Percentiles rank a stretch among this genome's conserved stretches.
phyloP scores from a whole-genome alignment of 2,329 filamentous ascomycete species.

The Sporothrix inflata region DNA sequence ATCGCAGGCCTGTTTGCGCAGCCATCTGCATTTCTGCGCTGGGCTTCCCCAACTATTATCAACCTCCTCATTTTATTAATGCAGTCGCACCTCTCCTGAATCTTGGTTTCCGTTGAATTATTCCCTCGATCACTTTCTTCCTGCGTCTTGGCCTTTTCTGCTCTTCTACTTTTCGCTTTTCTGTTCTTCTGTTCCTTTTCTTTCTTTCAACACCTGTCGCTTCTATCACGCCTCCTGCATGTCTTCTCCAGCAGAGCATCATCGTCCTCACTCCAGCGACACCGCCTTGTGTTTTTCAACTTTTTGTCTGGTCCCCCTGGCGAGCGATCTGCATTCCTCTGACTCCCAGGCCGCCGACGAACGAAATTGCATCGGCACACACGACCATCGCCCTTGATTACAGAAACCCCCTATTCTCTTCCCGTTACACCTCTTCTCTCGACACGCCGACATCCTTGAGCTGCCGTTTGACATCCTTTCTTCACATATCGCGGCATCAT shows the following conservation, averaged over 20 bases:
- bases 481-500: constrained; percentile 30
- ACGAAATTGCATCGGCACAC: constrained; percentile 5
- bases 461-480: not conserved
- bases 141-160: constrained; percentile 17
- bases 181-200: not conserved
- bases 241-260: constrained; percentile 4
- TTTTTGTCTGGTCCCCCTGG: not conserved
- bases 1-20: constrained; percentile 24
- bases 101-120: not conserved
- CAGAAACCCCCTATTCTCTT: not conserved
- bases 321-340: constrained; percentile 20
- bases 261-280: not conserved
- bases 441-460: not conserved
- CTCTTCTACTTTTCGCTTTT: not conserved
- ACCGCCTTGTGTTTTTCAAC: constrained; percentile 2
- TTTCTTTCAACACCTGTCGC: not conserved
- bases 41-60: constrained; percentile 15
- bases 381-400: not conserved
- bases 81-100: constrained; percentile 5
- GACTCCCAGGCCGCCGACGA: not conserved
- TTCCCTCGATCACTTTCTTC: not conserved
- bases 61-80: constrained; percentile 30
- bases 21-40: constrained; percentile 27
- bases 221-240: not conserved
- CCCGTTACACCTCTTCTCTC: not conserved